Conservation (phyloP, 2,329 filamentous ascomycete species). For the Blastomyces gilchristii region DNA sequence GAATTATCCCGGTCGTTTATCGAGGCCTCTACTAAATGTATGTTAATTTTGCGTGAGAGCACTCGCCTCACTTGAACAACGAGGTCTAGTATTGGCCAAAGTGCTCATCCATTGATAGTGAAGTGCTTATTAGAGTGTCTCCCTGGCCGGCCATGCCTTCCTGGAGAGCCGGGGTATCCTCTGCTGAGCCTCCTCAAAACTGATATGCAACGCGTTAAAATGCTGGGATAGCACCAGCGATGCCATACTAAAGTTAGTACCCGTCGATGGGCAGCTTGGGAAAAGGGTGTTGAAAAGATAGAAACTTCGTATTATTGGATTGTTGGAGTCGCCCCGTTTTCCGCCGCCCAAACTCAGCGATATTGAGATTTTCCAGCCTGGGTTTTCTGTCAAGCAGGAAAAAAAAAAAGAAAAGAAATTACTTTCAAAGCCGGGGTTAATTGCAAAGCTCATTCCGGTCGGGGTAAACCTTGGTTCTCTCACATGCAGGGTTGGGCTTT, state of each 20-base stretch:
- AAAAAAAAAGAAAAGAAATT: not conserved
- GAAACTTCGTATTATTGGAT: not conserved
- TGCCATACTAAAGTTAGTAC: not conserved
- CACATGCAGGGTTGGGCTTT: not conserved
- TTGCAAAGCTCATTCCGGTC: not conserved
- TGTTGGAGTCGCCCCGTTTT: not conserved
- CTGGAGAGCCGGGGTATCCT: not conserved
- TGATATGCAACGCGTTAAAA: not conserved
- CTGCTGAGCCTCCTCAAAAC: not conserved
- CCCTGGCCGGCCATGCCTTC: not conserved
- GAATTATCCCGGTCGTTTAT: not conserved
- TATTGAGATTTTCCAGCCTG: not conserved
- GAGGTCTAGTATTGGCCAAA: not conserved
- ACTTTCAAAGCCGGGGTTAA: not conserved
- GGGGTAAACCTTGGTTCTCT: not conserved
- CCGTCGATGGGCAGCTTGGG: not conserved
- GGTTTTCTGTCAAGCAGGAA: not conserved
- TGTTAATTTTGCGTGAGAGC: not conserved
- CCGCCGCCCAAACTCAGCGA: not conserved
- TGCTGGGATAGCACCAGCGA: not conserved
- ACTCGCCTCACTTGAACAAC: not conserved
- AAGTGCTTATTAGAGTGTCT: not conserved
- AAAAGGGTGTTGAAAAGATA: not conserved
- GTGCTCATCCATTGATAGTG: not conserved
- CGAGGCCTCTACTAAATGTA: not conserved